Percentiles rank a stretch among this genome's conserved stretches.
phyloP scores from a whole-genome alignment of 2,329 filamentous ascomycete species.

The Botrytis byssoidea region DNA sequence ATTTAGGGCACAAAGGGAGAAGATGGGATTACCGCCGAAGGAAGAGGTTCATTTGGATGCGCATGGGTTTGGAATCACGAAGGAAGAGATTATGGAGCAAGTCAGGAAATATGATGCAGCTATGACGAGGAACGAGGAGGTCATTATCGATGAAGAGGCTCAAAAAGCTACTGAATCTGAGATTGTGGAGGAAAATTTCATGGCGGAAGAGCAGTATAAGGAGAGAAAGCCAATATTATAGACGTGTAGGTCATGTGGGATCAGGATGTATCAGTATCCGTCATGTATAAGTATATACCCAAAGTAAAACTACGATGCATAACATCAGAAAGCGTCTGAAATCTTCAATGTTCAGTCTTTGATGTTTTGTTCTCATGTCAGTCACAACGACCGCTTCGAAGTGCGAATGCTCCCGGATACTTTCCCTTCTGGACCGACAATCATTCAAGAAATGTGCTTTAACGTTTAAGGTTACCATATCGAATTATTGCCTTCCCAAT shows the following conservation, averaged over 20 bases:
- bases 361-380: neutral
- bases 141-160: conserved; percentile 43
- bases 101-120: conserved; percentile 45
- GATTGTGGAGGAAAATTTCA: conserved; percentile 41
- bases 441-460: neutral
- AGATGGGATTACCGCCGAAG: conserved; percentile 61
- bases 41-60: conserved; percentile 42
- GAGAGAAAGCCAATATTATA: conserved; percentile 32
- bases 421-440: neutral
- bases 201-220: conserved; percentile 40
- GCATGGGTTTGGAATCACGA: conserved; percentile 40
- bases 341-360: neutral
- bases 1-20: conserved; percentile 63
- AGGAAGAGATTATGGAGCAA: conserved; percentile 37
- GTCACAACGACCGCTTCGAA: neutral
- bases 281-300: conserved; percentile 19
- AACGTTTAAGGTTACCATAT: neutral
- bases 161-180: conserved; percentile 39
- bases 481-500: neutral
- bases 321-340: neutral
- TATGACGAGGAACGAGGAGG: conserved; percentile 44
- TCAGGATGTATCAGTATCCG: conserved; percentile 20
- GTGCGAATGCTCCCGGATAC: neutral
- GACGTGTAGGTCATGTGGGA: conserved; percentile 17
- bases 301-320: neutral